Percentiles rank a stretch among this genome's conserved stretches.
phyloP scores from a whole-genome alignment of 306 rosid species.

The Phaseolus lunatus region DNA sequence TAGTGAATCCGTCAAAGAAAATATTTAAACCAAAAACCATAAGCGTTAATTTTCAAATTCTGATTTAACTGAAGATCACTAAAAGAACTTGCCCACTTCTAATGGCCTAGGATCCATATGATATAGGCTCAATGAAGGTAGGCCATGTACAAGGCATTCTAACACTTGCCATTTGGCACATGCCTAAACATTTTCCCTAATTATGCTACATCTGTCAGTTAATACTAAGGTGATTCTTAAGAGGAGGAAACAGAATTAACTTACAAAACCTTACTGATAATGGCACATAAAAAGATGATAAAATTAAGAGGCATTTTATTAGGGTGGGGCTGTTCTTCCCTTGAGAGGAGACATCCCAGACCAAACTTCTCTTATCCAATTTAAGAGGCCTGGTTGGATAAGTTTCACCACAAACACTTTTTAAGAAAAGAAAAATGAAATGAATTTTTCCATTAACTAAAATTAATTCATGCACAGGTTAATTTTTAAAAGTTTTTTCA shows the following conservation, averaged over 20 bases:
- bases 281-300: not conserved
- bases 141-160: conserved; percentile 13
- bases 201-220: not conserved
- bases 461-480: too few species aligned
- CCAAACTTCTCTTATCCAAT: not conserved
- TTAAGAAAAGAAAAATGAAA: too few species aligned
- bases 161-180: not conserved
- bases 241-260: not conserved
- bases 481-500: too few species aligned
- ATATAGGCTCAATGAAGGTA: conserved; percentile 11
- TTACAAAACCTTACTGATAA: not conserved
- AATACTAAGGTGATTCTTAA: conserved; percentile 1
- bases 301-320: not conserved
- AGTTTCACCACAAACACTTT: too few species aligned
- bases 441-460: too few species aligned
- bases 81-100: not conserved
- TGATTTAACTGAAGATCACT: conserved; percentile 10
- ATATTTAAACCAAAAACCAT: conserved; percentile 5
- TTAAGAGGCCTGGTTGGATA: not conserved
- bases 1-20: not conserved
- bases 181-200: not conserved
- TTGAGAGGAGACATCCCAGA: not conserved
- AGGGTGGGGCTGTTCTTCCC: not conserved
- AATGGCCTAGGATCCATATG: conserved; percentile 4
- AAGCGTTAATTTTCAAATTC: conserved; percentile 32